Percentiles rank a stretch among this genome's conserved stretches.
phyloP scores from a whole-genome alignment of 116 monocot genomes.

The Iris pallida region DNA sequence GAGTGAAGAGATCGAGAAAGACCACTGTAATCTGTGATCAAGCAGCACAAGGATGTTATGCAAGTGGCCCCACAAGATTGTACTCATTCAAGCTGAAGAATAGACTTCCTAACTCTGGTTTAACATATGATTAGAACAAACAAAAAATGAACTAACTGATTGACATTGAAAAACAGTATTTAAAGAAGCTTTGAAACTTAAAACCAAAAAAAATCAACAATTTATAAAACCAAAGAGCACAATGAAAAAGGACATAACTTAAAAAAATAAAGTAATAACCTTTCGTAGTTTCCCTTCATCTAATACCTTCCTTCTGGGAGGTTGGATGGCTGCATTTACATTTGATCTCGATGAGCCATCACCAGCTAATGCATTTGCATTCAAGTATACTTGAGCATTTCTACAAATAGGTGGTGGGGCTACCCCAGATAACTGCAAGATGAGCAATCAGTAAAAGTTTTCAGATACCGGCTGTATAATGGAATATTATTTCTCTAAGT shows the following conservation, averaged over 20 bases:
- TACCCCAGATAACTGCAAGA: conserved; percentile 60
- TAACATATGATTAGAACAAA: no score
- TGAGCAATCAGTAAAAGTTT: neutral
- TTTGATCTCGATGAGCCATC: conserved; percentile 51
- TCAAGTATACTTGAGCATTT: conserved; percentile 49
- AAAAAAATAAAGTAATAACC: conserved; percentile 26
- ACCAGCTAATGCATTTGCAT: conserved; percentile 41
- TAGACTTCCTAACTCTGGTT: no score
- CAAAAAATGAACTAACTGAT: no score
- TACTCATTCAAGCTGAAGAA: no score
- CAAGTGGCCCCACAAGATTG: no score
- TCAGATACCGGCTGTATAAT: no score
- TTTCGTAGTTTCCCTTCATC: conserved; percentile 94
- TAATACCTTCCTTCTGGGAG: conserved; percentile 74
- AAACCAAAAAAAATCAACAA: neutral
- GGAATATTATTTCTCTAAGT: neutral
- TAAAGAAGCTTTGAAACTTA: neutral
- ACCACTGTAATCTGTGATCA: no score
- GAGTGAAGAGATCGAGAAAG: no score
- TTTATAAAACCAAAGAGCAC: no score
- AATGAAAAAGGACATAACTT: neutral
- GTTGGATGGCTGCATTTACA: conserved; percentile 52
- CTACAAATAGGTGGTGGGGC: conserved; percentile 81
- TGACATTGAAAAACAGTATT: no score
- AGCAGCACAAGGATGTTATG: no score